phyloP scores from a whole-genome alignment of 2,329 filamentous ascomycete species.

The Balansia obtecta region DNA sequence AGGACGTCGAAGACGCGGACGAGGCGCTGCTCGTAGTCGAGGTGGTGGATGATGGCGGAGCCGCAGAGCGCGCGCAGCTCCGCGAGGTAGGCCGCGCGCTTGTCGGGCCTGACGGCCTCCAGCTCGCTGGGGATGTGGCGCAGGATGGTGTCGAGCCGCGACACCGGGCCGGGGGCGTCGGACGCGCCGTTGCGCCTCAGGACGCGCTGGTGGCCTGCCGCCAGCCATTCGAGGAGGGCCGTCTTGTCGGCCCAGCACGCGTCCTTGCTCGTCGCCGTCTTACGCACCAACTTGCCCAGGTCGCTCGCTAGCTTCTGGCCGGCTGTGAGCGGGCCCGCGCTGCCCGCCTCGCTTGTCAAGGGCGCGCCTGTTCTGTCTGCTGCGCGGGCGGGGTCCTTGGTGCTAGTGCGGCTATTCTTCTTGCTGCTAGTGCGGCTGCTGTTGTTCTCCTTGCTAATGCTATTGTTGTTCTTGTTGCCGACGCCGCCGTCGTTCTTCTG shows the following conservation, averaged over 20 bases:
- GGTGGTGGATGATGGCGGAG: constrained; percentile 4
- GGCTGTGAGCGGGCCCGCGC: not conserved
- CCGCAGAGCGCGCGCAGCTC: constrained; percentile 11
- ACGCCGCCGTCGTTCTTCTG: not conserved
- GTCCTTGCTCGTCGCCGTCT: not conserved
- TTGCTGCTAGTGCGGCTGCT: too few relatives aligned
- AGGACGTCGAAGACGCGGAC: constrained; percentile 14
- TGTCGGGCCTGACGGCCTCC: not conserved
- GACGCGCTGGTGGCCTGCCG: not conserved
- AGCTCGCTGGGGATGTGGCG: not conserved
- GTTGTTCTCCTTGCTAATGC: too few relatives aligned
- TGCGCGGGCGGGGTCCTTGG: too few relatives aligned
- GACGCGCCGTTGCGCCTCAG: not conserved
- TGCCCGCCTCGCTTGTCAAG: too few relatives aligned
- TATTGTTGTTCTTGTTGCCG: too few relatives aligned
- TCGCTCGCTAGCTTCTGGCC: not conserved
- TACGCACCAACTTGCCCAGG: not conserved
- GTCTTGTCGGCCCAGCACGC: not conserved
- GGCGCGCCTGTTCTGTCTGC: too few relatives aligned
- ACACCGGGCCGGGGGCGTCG: not conserved
- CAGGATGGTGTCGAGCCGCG: not conserved
- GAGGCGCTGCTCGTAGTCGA: constrained; percentile 13
- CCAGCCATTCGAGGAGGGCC: constrained; percentile 8
- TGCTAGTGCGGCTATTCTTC: too few relatives aligned
- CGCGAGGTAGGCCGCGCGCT: constrained; percentile 13